Conservation (phyloP, 352 stramenopile genomes). For the Phytophthora idaei region DNA sequence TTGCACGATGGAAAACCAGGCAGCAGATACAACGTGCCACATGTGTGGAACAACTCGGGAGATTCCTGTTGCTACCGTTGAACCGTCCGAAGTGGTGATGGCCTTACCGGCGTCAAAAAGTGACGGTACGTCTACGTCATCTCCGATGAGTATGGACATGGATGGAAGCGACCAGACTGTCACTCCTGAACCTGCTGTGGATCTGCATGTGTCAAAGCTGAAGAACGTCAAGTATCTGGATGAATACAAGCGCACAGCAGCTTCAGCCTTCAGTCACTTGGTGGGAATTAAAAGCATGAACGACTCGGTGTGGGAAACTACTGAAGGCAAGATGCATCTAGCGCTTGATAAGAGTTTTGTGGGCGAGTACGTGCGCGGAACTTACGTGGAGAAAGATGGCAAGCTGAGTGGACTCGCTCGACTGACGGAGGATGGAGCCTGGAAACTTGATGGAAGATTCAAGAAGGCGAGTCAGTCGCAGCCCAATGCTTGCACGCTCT, state of each 20-base stretch:
- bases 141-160: conserved; percentile 50
- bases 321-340: conserved; percentile 61
- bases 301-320: conserved; percentile 72
- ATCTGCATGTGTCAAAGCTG: conserved; percentile 29
- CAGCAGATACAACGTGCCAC: conserved; percentile 56
- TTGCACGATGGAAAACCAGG: conserved; percentile 85
- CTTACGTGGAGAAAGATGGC: conserved; percentile 76
- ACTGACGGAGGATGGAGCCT: conserved; percentile 52
- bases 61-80: conserved; percentile 50
- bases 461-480: conserved; percentile 74
- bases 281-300: conserved; percentile 37
- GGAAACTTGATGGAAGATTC: conserved; percentile 75
- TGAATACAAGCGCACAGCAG: conserved; percentile 57
- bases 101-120: conserved; percentile 36
- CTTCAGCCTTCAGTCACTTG: conserved; percentile 39
- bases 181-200: conserved; percentile 7
- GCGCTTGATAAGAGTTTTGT: conserved; percentile 51
- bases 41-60: conserved; percentile 68
- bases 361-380: conserved; percentile 71
- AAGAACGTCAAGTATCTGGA: conserved; percentile 55
- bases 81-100: conserved; percentile 39
- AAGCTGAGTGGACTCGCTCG: conserved; percentile 62
- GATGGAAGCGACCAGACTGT: conserved; percentile 23
- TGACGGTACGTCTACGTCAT: conserved; percentile 25
- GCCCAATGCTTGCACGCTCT: conserved; percentile 71